Base-by-base conservation (phyloP, 2,329 filamentous ascomycete species). In the Aspergillus calidoustus region DNA sequence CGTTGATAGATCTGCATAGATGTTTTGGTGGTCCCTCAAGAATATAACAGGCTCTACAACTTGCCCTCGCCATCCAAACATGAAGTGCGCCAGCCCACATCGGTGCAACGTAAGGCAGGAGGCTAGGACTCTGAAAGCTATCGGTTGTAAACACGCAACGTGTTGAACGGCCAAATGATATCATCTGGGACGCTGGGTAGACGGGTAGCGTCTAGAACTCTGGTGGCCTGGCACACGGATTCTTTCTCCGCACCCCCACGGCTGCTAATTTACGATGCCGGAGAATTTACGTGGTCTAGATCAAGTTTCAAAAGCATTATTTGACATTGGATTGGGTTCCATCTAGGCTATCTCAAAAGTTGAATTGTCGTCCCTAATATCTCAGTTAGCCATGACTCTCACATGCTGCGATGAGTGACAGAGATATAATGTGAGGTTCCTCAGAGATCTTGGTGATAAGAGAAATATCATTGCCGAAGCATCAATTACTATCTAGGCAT, bases 371-470 rank as follows among this genome's bases (percentile, higher is more conserved):
- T 28, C 11, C 43, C 57, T 54, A 49, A 15, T 49, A 50, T 51
- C 58, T 48, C 54, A 60, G 67, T 74, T 68, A 74, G 71, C 64
- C 57, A 60, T 30, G 28, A 52, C 54, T 62, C 62, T 38, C 19
- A 38, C 64, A 69, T 59, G 34, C 61, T 56, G 51, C 31, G 55
- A 60, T 59, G 58, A 66, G 61, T 62, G 43, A 64, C 60, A 64
- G 59, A 48, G 17, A 38, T 64, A 38, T 64, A 62, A 72, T 44
- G 34, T 28, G 30, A 49, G 28, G 54, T 60, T 80, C 83, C 84
- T 88, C 86, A 88, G 86, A 85, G 86, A 88, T 88, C 86, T 88
- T 88, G 86, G 86, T 88, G 84, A 83, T 82, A 76, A 81, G 76
- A 74, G 73, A 73, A 80, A 82, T 80, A 82, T 87, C 86, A 88